Evolutionary conservation across 2,329 filamentous ascomycete species (phyloP), one percentile per base, ranked within the genome.

Genomic region (Microascus cirrosus): DNA sequence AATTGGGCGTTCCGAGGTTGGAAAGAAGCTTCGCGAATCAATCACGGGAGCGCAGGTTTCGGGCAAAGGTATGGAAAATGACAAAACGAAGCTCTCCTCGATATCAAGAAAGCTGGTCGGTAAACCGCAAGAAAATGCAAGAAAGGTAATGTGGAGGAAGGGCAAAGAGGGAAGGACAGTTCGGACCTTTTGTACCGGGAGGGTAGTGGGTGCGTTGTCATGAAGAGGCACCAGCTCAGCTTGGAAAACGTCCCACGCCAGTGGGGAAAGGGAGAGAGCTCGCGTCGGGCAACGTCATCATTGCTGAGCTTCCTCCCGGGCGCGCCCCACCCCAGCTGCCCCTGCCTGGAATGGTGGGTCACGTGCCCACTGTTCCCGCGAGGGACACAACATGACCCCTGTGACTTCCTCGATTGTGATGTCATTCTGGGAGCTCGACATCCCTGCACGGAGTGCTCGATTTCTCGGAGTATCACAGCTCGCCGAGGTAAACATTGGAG

Each of bases 121-220:
- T 13, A 8, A n/a, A 42, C 36, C n/a, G 36, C 36, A 42, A 4
- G 42, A 48, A 22, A 20, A 7, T n/a, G 11, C 22, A 22, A 13
- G n/a, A 39, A 42, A 45, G n/a, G 6, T n/a, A n/a, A 7, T 22
- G 36, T 55, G 36, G 34, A 20, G 24, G 28, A 28, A 7, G 25
- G n/a, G 22, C 36, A 39, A 22, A 54, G 55, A 48, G 28, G 54
- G 24, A 11, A 24, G 45, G 18, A 22, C 6, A 22, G 8, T 4
- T 32, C 24, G 13, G 13, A 1, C 36, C 20, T 50, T 50, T 50
- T 50, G 45, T 50, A 50, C 20, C 22, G 20, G 12, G 5, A 28
- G 8, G 50, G n/a, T 25, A 52, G 45, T 52, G 55, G 55, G 48
- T 52, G 55, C 39, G 55, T 39, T 57, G 55, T 57, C 55, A 57